phyloP scores from a whole-genome alignment of 345 rosid species.

The Eucalyptus grandis region DNA sequence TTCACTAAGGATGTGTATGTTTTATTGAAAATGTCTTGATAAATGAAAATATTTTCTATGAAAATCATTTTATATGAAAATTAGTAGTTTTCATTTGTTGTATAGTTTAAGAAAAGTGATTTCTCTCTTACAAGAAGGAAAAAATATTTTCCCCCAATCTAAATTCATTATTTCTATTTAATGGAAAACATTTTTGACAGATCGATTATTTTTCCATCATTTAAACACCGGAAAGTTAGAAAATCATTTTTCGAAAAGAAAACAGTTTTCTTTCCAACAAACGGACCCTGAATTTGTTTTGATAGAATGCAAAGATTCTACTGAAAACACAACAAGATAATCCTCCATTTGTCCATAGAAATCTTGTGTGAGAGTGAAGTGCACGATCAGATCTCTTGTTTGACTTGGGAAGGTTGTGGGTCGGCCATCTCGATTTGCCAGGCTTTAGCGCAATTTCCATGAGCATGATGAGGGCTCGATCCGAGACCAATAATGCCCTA shows the following conservation, averaged over 20 bases:
- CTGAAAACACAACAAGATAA: not conserved
- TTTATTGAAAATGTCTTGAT: not conserved
- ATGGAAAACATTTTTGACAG: not conserved
- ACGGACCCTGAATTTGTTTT: not conserved
- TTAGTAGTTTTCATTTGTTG: not conserved
- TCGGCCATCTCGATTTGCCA: not conserved
- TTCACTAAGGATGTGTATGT: not conserved
- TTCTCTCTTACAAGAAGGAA: not conserved
- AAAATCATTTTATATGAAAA: not conserved
- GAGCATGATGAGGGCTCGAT: not conserved
- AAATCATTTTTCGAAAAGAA: not conserved
- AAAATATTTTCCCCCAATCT: not conserved
- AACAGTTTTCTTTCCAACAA: not conserved
- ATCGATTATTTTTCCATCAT: not conserved
- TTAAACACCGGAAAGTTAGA: not conserved
- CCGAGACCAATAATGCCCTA: not conserved
- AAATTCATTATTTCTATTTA: not conserved
- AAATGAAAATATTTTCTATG: not conserved
- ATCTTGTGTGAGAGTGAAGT: not conserved
- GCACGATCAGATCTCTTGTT: not conserved
- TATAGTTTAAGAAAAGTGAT: not conserved
- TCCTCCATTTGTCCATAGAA: not conserved
- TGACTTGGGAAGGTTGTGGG: not conserved
- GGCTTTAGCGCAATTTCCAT: not conserved
- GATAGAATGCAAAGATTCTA: not conserved